Evolutionary conservation across 2,329 filamentous ascomycete genomes (phyloP), one percentile per base, ranked within the genome.

Genomic region (Colletotrichum kahawae): DNA sequence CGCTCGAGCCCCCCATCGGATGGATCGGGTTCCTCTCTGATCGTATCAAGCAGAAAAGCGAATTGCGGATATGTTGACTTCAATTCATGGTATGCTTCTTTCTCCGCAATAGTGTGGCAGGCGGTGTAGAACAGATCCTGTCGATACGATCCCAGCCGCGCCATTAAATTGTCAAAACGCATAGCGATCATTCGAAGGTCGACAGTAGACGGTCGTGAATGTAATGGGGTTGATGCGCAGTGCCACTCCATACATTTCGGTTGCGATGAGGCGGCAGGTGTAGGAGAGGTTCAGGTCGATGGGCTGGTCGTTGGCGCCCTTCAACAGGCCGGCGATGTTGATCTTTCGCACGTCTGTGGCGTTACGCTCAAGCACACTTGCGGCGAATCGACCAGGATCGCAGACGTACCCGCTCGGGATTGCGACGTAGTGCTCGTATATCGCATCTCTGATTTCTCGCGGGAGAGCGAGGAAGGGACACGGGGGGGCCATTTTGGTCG

Each of bases 401-500:
- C 56, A 59, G 27, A 31, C 31, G 8, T 59, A 59, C 12, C 56
- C 56, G 4, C 56, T 8, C 18, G 56, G 56, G 31, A 59, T 31
- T 9, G 56, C 14, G 31, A 59, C 56, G 56, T 59, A 33, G 27
- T 59, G 56, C 27, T 59, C 29, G 56, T 59, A 59, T 12, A 59
- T 29, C 14, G 27, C 31, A 31, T 59, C 56, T 31, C 56, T 27
- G 56, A 59, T 59, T 59, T 59, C 56, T 29, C 56, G 56, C 24
- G 56, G 56, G 27, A 59, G 56, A n/a, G 56, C 27, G 27, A 59
- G 62, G 24, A 65, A 48, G 2, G 62, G 16, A 21, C 5, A 29
- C 18, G 8, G 36, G 24, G 16, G 4, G 12, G 56, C 5, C 56
- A 59, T 59, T 31, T 43, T 43, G 38, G 38, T 43, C 38, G 38